phyloP scores from a whole-genome alignment of 805 yeast genomes.

The Cyberlindnera samutprakarnensis region DNA sequence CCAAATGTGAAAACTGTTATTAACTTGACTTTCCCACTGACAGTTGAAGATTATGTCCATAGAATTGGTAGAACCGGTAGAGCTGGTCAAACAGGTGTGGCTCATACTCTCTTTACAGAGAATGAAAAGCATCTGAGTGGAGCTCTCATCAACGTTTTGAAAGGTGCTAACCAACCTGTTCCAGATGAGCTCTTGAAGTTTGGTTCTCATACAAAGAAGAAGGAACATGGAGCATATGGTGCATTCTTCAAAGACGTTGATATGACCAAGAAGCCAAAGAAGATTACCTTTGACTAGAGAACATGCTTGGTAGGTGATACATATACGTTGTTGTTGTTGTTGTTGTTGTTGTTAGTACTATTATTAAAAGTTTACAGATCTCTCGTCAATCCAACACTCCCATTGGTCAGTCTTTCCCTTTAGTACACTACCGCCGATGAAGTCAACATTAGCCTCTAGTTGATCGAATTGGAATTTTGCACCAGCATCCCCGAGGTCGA shows the following conservation, averaged over 20 bases:
- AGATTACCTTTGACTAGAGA: conserved; percentile 58
- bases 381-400: conserved; percentile 76
- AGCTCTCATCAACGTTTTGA: conserved; percentile 81
- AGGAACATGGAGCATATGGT: conserved; percentile 96
- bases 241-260: conserved; percentile 95
- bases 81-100: conserved; percentile 92
- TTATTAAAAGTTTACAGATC: conserved; percentile 46
- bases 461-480: conserved; percentile 54
- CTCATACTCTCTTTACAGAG: conserved; percentile 93
- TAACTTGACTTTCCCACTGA: conserved; percentile 91
- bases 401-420: conserved; percentile 49
- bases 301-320: too few species aligned
- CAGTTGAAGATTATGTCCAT: conserved; percentile 95
- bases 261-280: conserved; percentile 74
- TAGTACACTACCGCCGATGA: conserved; percentile 65
- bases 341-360: too few species aligned
- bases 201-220: conserved; percentile 97
- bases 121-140: conserved; percentile 96
- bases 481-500: conserved; percentile 33
- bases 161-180: conserved; percentile 92
- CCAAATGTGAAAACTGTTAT: conserved; percentile 95
- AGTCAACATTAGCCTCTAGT: conserved; percentile 67
- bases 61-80: conserved; percentile 98
- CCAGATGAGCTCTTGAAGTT: conserved; percentile 92
- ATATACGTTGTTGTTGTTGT: too few species aligned